Evolutionary conservation across 352 stramenopile species (phyloP).

Genomic region (Phytophthora melonis): DNA sequence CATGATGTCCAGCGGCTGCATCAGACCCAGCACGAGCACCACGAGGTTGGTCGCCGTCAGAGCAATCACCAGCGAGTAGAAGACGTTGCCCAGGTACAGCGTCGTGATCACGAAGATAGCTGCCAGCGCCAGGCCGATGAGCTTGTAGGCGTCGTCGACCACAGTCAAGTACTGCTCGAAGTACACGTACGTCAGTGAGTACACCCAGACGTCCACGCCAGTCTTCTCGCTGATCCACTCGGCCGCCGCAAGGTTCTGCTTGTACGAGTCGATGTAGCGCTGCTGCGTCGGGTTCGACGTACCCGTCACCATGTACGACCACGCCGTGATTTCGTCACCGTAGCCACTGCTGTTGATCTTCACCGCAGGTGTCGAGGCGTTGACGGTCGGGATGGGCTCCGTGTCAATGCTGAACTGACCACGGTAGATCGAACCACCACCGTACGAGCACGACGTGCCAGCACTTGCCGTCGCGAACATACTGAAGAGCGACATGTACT

Average conservation of each 20-base stretch:
- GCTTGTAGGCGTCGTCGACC: slow-evolving; percentile 56
- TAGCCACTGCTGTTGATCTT: slow-evolving; percentile 61
- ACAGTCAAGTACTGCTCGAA: slow-evolving; percentile 78
- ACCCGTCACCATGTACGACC: slow-evolving; percentile 70
- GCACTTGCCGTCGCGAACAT: slow-evolving; percentile 77
- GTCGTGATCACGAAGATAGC: slow-evolving; percentile 66
- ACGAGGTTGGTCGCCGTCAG: slow-evolving; percentile 64
- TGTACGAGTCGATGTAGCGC: slow-evolving; percentile 70
- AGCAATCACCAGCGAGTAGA: slow-evolving; percentile 55
- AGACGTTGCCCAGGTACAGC: slow-evolving; percentile 58
- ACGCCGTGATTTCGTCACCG: slow-evolving; percentile 63
- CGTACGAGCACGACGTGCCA: slow-evolving; percentile 66
- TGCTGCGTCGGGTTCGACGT: slow-evolving; percentile 67
- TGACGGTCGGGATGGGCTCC: slow-evolving; percentile 61
- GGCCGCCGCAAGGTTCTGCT: slow-evolving; percentile 57
- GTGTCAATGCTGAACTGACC: slow-evolving; percentile 72
- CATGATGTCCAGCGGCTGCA: slow-evolving; percentile 69
- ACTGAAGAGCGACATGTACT: slow-evolving; percentile 80
- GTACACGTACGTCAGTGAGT: slow-evolving; percentile 67
- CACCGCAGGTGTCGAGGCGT: slow-evolving; percentile 47
- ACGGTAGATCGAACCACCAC: slow-evolving; percentile 74
- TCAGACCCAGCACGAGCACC: slow-evolving; percentile 61
- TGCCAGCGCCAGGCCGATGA: slow-evolving; percentile 55
- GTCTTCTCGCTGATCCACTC: slow-evolving; percentile 68
- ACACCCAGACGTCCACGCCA: slow-evolving; percentile 68